phyloP scores from a whole-genome alignment of 176 grass and related monocot species.

The Eleusine coracana region DNA sequence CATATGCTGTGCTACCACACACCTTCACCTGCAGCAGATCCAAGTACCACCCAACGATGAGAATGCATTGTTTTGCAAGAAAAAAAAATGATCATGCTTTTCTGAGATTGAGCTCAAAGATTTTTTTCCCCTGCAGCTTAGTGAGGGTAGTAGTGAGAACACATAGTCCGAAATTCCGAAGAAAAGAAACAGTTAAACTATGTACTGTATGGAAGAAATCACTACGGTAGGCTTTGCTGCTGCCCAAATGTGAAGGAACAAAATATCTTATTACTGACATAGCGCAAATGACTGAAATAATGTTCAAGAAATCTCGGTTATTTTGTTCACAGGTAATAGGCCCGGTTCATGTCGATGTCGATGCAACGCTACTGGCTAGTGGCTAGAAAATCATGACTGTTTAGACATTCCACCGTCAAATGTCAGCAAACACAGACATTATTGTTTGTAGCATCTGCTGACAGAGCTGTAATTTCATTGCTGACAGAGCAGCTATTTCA shows the following conservation, averaged over 20 bases:
- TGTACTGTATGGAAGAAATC: too few relatives aligned
- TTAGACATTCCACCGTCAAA: background rate
- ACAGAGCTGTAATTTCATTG: background rate
- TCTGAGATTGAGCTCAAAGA: background rate
- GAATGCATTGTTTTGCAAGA: background rate
- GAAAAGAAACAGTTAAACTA: too few relatives aligned
- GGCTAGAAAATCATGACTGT: background rate
- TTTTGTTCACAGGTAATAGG: too few relatives aligned
- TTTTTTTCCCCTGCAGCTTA: too few relatives aligned
- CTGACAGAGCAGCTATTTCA: background rate
- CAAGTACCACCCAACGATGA: background rate
- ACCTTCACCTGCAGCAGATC: slow-evolving; percentile 75
- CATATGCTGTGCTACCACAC: slow-evolving; percentile 82
- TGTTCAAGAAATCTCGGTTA: too few relatives aligned
- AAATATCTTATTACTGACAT: too few relatives aligned
- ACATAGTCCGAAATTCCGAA: background rate
- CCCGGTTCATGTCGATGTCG: background rate
- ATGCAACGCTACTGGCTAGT: background rate
- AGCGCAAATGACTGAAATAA: too few relatives aligned
- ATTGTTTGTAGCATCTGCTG: background rate
- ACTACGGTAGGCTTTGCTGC: too few relatives aligned
- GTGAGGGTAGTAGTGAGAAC: too few relatives aligned
- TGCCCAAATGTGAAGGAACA: too few relatives aligned
- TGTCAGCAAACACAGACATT: background rate
- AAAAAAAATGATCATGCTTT: background rate